Evolutionary conservation across 257 asterid genomes (phyloP).

Genomic region (Linaria vulgaris): DNA sequence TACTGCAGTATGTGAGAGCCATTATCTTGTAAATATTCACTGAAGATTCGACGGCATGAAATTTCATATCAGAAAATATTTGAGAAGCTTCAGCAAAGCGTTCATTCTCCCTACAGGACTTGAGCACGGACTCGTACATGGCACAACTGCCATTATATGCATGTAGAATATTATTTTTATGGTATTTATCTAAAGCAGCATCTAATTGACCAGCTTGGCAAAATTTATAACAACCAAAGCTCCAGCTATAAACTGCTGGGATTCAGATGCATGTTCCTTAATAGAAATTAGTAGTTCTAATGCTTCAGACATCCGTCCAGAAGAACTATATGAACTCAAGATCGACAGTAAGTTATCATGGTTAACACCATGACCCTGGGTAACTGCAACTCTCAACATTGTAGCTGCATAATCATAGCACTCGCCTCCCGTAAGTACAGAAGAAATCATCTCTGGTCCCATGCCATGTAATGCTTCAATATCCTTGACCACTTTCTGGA

Average conservation of each 20-base stretch:
- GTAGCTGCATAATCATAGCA: conserved; percentile 76
- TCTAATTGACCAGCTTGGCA: conserved; percentile 75
- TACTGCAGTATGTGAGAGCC: conserved; percentile 54
- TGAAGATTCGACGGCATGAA: conserved; percentile 66
- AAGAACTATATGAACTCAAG: conserved; percentile 79
- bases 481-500: conserved; percentile 62
- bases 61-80: conserved; percentile 83
- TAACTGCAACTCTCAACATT: conserved; percentile 60
- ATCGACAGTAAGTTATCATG: conserved; percentile 56
- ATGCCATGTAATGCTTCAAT: conserved; percentile 59
- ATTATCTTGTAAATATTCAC: conserved; percentile 49
- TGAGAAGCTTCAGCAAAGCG: conserved; percentile 78
- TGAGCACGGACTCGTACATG: conserved; percentile 67
- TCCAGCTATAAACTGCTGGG: conserved; percentile 53
- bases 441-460: conserved; percentile 61
- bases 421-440: conserved; percentile 71
- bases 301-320: conserved; percentile 75
- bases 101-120: conserved; percentile 58
- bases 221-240: conserved; percentile 71
- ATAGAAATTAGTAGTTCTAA: conserved; percentile 62
- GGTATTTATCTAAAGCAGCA: conserved; percentile 80
- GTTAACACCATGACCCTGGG: conserved; percentile 53
- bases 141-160: conserved; percentile 42
- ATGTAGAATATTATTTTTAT: conserved; percentile 36
- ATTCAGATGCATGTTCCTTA: conserved; percentile 59